phyloP scores from a whole-genome alignment of 2,329 filamentous ascomycete species.

The Penicillium thymicola region DNA sequence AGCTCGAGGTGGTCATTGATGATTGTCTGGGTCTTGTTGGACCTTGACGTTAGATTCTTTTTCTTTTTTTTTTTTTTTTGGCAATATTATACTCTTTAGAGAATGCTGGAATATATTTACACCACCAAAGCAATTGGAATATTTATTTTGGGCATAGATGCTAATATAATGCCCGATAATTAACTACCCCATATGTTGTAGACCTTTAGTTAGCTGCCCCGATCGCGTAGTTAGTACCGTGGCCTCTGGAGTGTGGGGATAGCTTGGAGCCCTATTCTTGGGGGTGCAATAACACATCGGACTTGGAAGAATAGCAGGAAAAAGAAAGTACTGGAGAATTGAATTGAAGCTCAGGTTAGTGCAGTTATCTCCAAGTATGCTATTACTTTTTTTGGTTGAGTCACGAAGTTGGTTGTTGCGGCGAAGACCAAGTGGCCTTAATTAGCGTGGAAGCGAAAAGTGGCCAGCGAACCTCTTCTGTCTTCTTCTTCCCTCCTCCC shows the following conservation, averaged over 20 bases:
- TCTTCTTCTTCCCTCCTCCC: conserved; percentile 25
- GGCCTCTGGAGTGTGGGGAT: conserved; percentile 12
- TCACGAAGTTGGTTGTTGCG: conserved; percentile 18
- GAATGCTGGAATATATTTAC: conserved; percentile 5
- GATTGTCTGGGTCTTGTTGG: conserved; percentile 55
- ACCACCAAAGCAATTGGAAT: neutral
- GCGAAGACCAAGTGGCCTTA: conserved; percentile 40
- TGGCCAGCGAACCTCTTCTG: conserved; percentile 35
- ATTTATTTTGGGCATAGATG: neutral
- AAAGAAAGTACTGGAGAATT: neutral
- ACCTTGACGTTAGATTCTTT: conserved; percentile 22
- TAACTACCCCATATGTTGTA: conserved; percentile 3
- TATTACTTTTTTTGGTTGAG: conserved; percentile 7
- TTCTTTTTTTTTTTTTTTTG: conserved; percentile 3
- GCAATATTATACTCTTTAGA: conserved; percentile 10
- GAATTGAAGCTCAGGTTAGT: neutral
- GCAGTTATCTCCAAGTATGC: neutral
- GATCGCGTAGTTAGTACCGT: conserved; percentile 10
- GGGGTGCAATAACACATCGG: conserved; percentile 1
- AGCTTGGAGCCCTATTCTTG: neutral
- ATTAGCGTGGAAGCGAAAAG: conserved; percentile 39
- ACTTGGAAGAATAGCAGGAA: neutral
- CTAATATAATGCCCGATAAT: neutral
- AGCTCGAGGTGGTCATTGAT: conserved; percentile 55
- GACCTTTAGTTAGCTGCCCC: neutral